Evolutionary conservation across 306 rosid genomes (phyloP).

Genomic region (Gleditsia sinensis): DNA sequence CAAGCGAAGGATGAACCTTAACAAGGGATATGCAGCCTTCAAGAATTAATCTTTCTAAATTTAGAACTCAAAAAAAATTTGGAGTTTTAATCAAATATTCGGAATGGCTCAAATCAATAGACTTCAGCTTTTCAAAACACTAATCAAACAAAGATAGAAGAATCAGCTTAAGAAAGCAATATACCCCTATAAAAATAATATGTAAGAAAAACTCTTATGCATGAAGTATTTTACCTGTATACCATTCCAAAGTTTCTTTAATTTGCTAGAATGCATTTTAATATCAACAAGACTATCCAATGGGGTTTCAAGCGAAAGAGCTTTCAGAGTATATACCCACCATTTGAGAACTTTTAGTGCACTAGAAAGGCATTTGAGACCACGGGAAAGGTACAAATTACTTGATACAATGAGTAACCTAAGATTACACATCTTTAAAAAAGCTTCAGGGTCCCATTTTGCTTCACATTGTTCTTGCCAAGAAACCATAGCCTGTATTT

Average conservation of each 20-base stretch:
- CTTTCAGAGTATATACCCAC: neutral
- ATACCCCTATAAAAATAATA: neutral
- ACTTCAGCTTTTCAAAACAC: neutral
- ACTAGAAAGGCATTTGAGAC: neutral
- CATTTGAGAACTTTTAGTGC: neutral
- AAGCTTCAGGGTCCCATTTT: neutral
- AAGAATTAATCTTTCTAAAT: neutral
- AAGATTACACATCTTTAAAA: constrained; percentile 15
- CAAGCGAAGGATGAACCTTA: constrained; percentile 7
- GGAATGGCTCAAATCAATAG: neutral
- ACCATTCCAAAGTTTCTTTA: neutral
- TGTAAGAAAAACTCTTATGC: neutral
- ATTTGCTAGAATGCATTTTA: neutral
- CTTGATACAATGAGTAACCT: neutral
- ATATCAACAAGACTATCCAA: neutral
- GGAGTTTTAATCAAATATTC: neutral
- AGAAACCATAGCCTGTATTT: neutral
- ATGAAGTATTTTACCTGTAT: neutral
- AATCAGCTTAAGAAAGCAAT: neutral
- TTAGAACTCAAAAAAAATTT: neutral
- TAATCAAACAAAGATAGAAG: neutral
- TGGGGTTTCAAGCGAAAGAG: neutral
- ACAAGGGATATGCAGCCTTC: neutral
- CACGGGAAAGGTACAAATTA: neutral
- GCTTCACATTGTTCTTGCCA: neutral